phyloP scores from a whole-genome alignment of 139 green algal species.

The Spirogloea muscicola region DNA sequence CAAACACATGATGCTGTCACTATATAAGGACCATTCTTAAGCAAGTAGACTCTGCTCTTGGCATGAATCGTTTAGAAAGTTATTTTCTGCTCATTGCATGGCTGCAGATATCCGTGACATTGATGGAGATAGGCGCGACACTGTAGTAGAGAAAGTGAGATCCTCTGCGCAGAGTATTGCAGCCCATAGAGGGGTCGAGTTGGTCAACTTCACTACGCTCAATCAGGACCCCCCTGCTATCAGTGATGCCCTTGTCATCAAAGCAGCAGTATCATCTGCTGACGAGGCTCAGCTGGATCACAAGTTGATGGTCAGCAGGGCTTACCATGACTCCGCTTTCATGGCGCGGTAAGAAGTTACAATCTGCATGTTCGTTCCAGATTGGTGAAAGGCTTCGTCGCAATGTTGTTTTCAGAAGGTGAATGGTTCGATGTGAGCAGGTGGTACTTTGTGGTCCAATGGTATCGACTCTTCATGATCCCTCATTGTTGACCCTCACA shows the following conservation, averaged over 20 bases:
- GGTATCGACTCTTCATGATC: too few species aligned
- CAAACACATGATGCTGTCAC: too few species aligned
- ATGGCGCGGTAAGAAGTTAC: constrained; percentile 79
- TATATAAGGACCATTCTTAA: too few species aligned
- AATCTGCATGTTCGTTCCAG: too few species aligned
- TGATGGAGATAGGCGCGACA: constrained; percentile 65
- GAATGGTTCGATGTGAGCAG: too few species aligned
- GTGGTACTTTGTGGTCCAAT: too few species aligned
- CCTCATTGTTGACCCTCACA: constrained; percentile 14
- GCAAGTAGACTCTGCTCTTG: too few species aligned
- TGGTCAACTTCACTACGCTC: constrained; percentile 46
- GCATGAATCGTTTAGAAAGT: too few species aligned
- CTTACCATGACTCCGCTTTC: constrained; percentile 91
- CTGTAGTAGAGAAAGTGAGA: constrained; percentile 60
- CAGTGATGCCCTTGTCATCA: constrained; percentile 59
- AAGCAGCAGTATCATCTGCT: constrained; percentile 56
- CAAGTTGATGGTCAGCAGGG: constrained; percentile 78
- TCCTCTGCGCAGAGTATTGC: constrained; percentile 63
- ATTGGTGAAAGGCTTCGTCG: too few species aligned
- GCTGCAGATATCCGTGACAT: constrained; percentile 62
- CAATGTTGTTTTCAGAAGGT: too few species aligned
- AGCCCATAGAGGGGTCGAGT: not conserved
- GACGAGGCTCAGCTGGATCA: constrained; percentile 58
- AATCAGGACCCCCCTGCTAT: constrained; percentile 86
- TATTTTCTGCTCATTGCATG: constrained; percentile 2